Conservation (phyloP, 352 stramenopile genomes). For the Elongisporangium prolatum region DNA sequence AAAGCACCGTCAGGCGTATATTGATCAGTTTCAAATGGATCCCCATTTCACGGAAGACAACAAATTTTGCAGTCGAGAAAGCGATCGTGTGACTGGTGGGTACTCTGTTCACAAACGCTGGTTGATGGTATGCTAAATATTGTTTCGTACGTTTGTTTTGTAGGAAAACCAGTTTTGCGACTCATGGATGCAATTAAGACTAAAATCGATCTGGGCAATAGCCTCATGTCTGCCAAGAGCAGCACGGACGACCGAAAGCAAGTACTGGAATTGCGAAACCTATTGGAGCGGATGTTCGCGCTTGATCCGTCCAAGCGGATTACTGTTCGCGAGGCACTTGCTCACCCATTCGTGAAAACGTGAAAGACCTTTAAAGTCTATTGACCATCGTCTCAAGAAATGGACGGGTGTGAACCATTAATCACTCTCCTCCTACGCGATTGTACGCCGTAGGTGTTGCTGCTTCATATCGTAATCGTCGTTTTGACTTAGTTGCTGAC, state of each 20-base stretch:
- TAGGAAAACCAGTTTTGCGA: conserved; percentile 71
- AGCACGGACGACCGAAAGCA: conserved; percentile 60
- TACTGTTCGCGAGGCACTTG: conserved; percentile 65
- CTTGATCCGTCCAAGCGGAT: conserved; percentile 81
- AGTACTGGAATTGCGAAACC: conserved; percentile 54
- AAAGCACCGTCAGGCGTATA: conserved; percentile 68
- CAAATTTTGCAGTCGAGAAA: conserved; percentile 81
- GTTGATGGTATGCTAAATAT: not conserved
- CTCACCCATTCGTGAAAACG: conserved; percentile 75
- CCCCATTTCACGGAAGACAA: conserved; percentile 85
- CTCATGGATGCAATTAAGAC: conserved; percentile 62
- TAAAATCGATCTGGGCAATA: conserved; percentile 50
- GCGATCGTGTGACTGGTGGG: conserved; percentile 75
- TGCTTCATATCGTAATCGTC: not conserved
- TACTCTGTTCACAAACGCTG: not conserved
- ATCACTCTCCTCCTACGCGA: not conserved
- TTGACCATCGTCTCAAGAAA: not conserved
- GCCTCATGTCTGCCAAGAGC: conserved; percentile 55
- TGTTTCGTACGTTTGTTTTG: not conserved
- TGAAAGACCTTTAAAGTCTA: conserved; percentile 7
- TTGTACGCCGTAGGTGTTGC: not conserved
- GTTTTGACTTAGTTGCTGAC: not conserved
- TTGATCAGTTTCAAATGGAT: conserved; percentile 83
- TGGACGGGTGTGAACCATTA: not conserved
- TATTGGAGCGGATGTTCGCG: conserved; percentile 82